These are phyloP conservation scores for Syzygium malaccense DNA, from an alignment of 441 rosid species.

Conservation along the genomic window DNA sequence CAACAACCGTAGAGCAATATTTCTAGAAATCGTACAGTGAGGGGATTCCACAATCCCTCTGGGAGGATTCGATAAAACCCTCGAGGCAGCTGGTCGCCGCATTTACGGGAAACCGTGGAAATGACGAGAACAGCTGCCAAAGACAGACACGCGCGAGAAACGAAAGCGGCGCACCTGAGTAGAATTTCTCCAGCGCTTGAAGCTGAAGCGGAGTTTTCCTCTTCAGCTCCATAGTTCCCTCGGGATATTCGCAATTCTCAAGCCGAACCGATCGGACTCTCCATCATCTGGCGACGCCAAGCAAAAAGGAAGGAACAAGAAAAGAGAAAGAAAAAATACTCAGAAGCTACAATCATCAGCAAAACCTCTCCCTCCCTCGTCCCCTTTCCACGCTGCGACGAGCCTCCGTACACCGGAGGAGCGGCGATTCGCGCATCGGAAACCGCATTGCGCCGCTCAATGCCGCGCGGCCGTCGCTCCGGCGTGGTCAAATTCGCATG, in stretches of 20 bases:
- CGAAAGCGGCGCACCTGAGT: slow-evolving; percentile 31
- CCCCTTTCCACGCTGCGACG: no score
- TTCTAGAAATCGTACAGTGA: background rate
- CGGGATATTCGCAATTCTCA: slow-evolving; percentile 1
- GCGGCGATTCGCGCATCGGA: background rate
- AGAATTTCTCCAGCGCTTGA: slow-evolving; percentile 59
- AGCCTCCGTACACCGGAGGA: no score
- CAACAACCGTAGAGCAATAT: background rate
- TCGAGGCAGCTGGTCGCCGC: background rate
- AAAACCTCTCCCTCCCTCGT: no score
- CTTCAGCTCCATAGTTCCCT: slow-evolving; percentile 34
- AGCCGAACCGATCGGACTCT: slow-evolving; percentile 1
- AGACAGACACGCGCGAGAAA: background rate
- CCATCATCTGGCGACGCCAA: slow-evolving; percentile 11
- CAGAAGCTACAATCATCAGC: no score
- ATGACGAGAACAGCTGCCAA: background rate
- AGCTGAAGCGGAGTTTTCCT: slow-evolving; percentile 67
- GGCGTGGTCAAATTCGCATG: background rate
- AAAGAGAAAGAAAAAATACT: background rate
- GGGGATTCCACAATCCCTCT: background rate
- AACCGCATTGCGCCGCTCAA: background rate
- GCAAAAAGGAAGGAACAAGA: background rate
- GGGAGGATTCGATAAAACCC: background rate
- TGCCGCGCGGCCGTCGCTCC: background rate
- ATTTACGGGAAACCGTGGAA: background rate